phyloP scores from a whole-genome alignment of 768 basidiomycete species.

The Kwoniella heveanensis region DNA sequence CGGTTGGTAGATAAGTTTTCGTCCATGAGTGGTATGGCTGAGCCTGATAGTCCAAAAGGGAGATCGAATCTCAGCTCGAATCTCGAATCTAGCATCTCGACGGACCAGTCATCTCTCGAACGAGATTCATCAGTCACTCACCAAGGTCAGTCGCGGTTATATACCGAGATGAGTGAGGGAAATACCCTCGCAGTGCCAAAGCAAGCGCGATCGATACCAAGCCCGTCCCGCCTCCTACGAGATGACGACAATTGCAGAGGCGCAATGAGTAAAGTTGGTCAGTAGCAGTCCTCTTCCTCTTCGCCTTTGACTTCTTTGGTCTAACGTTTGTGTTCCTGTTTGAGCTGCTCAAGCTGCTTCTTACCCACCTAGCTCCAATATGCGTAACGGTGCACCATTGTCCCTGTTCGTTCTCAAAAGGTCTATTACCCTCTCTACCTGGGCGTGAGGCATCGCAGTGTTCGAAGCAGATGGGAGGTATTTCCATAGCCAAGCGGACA shows the following conservation, averaged over 20 bases:
- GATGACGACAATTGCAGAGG: no score
- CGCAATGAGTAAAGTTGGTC: no score
- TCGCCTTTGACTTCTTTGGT: no score
- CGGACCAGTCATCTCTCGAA: no score
- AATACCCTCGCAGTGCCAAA: slow-evolving; percentile 51
- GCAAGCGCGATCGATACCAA: slow-evolving; percentile 72
- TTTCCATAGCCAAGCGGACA: slow-evolving; percentile 71
- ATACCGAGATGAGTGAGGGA: slow-evolving; percentile 25
- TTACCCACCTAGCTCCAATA: slow-evolving; percentile 71
- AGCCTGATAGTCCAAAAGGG: no score
- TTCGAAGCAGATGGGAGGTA: slow-evolving; percentile 1
- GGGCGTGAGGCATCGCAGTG: background rate
- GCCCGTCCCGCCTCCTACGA: slow-evolving; percentile 85
- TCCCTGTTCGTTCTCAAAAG: slow-evolving; percentile 7
- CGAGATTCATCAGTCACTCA: no score
- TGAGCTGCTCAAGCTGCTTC: no score
- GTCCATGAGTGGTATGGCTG: slow-evolving; percentile 76
- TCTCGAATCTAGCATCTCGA: no score
- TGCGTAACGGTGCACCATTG: slow-evolving; percentile 55
- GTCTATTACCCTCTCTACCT: slow-evolving; percentile 12
- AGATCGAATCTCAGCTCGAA: no score
- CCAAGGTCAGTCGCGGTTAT: slow-evolving; percentile 73
- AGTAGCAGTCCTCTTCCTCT: no score
- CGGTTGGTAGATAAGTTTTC: slow-evolving; percentile 64
- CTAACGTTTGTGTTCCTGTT: no score